phyloP scores from a whole-genome alignment of 2,329 filamentous ascomycete genomes.

The Huntiella savannae region DNA sequence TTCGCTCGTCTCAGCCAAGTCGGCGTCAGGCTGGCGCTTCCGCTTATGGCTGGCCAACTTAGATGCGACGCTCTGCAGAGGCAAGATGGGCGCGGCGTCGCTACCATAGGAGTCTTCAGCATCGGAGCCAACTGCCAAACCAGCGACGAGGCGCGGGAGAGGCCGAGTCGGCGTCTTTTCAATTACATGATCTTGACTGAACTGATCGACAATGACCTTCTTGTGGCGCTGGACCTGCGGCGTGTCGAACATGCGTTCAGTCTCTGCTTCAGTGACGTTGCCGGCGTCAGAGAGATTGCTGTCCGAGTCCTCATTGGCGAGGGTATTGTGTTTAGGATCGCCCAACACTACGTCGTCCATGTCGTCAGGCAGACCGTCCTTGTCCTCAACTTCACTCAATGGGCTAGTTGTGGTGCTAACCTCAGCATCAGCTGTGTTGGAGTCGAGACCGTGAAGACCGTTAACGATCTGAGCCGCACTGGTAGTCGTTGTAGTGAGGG shows the following conservation, averaged over 20 bases:
- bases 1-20: conserved; percentile 27
- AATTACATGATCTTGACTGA: conserved; percentile 29
- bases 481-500: conserved; percentile 21
- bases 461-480: conserved; percentile 25
- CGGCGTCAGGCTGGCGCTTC: conserved; percentile 28
- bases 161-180: conserved; percentile 46
- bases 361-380: conserved; percentile 50
- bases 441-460: conserved; percentile 28
- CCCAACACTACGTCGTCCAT: conserved; percentile 38
- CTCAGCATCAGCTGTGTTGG: conserved; percentile 28
- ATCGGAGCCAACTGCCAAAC: conserved; percentile 7
- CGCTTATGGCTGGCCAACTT: conserved; percentile 25
- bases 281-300: conserved; percentile 37
- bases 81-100: conserved; percentile 6
- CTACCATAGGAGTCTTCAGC: conserved; percentile 10
- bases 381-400: conserved; percentile 78
- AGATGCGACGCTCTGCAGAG: conserved; percentile 8
- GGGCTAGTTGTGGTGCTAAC: conserved; percentile 71
- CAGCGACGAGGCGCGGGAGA: background rate
- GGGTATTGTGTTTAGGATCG: conserved; percentile 15
- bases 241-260: conserved; percentile 80
- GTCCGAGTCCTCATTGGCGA: conserved; percentile 20
- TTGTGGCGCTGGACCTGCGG: conserved; percentile 47
- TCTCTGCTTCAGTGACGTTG: conserved; percentile 72
- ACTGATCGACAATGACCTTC: conserved; percentile 39